These are phyloP conservation scores for Barnettozyma botsteinii DNA, from an alignment of 805 yeast genomes.

Conservation along the genomic window DNA sequence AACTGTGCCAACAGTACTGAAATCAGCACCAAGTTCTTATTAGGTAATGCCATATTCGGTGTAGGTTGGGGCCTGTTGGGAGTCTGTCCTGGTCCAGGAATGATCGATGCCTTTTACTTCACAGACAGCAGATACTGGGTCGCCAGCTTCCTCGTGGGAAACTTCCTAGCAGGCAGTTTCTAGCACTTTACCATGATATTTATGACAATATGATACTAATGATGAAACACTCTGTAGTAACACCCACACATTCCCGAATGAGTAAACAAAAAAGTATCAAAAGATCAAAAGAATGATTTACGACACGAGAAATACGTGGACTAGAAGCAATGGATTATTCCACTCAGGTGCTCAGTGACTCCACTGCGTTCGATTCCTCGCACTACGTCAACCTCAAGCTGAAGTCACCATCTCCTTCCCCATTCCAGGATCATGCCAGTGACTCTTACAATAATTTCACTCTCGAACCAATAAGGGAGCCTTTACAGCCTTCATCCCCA, in stretches of 20 bases:
- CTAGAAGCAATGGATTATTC: conserved; percentile 24
- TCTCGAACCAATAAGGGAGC: background rate
- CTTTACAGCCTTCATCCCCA: conserved; percentile 1
- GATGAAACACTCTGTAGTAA: too few relatives aligned
- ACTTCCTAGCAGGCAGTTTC: background rate
- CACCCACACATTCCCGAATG: too few relatives aligned
- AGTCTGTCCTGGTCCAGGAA: conserved; percentile 50
- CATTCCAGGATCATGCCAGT: conserved; percentile 5
- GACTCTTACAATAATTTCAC: background rate
- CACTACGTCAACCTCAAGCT: conserved; percentile 17
- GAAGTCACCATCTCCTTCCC: conserved; percentile 22
- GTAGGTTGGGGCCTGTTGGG: conserved; percentile 50
- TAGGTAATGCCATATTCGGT: conserved; percentile 43
- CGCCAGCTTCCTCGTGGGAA: background rate
- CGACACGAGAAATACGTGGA: too few relatives aligned
- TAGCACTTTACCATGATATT: too few relatives aligned
- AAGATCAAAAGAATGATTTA: too few relatives aligned
- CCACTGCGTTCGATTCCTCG: conserved; percentile 17
- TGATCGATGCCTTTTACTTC: conserved; percentile 24
- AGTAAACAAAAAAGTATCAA: too few relatives aligned
- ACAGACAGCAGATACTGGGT: background rate
- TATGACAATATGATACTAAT: too few relatives aligned
- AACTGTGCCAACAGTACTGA: conserved; percentile 23
- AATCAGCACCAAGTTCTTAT: conserved; percentile 28
- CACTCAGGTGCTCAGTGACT: conserved; percentile 13